phyloP scores from a whole-genome alignment of 352 stramenopile species.

The Pythium sukuiense region DNA sequence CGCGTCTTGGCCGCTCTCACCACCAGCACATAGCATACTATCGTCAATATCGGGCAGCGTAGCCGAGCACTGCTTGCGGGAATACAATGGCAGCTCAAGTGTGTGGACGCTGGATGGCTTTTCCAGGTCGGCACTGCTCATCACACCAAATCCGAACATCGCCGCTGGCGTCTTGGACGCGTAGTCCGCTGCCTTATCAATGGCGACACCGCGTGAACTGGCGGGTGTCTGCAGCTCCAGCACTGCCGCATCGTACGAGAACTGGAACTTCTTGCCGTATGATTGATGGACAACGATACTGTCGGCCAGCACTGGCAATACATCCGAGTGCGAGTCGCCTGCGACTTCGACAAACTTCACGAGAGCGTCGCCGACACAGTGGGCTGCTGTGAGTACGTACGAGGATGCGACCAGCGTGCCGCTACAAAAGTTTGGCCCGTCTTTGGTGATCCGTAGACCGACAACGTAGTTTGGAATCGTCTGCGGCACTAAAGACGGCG shows the following conservation, averaged over 20 bases:
- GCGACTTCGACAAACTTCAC: conserved; percentile 32
- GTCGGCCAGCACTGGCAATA: conserved; percentile 25
- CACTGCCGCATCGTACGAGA: conserved; percentile 39
- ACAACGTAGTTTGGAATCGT: conserved; percentile 18
- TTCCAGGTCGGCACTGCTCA: conserved; percentile 12
- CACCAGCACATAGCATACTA: conserved; percentile 40
- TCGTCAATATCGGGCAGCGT: conserved; percentile 32
- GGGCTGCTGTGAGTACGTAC: conserved; percentile 44
- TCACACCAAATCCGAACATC: conserved; percentile 35
- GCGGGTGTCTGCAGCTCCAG: conserved; percentile 29
- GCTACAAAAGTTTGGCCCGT: conserved; percentile 41
- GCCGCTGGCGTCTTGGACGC: conserved; percentile 15
- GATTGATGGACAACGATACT: conserved; percentile 27
- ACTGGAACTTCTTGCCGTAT: conserved; percentile 24
- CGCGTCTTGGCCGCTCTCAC: conserved; percentile 29
- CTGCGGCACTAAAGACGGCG: not conserved
- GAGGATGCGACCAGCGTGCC: conserved; percentile 37
- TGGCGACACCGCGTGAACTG: conserved; percentile 22
- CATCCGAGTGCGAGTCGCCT: conserved; percentile 18
- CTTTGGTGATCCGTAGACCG: conserved; percentile 26
- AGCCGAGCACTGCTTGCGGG: conserved; percentile 21
- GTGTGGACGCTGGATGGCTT: conserved; percentile 20
- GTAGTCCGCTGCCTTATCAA: conserved; percentile 33
- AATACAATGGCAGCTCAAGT: conserved; percentile 28
- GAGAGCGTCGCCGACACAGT: conserved; percentile 35